phyloP scores from a whole-genome alignment of 164 flowering plant species.

The Vitis labrusca region DNA sequence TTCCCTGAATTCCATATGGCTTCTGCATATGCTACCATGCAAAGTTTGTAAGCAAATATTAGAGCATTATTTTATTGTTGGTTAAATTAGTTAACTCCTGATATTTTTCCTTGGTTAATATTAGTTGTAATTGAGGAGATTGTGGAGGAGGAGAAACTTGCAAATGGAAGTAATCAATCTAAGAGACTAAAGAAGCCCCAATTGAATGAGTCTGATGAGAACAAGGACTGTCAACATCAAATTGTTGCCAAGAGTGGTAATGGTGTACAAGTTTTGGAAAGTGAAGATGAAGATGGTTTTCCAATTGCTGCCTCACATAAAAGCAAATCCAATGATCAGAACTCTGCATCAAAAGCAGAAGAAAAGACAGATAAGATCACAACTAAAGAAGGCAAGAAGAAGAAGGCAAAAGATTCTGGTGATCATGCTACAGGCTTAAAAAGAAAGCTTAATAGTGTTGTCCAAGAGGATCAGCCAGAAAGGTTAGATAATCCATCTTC shows the following conservation, averaged over 20 bases:
- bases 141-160: conserved; percentile 63
- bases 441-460: conserved; percentile 42
- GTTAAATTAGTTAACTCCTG: neutral
- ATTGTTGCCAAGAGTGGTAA: conserved; percentile 39
- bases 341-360: conserved; percentile 19
- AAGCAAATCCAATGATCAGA: conserved; percentile 16
- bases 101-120: neutral
- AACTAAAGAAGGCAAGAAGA: conserved; percentile 31
- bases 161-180: conserved; percentile 26
- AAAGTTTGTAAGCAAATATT: too few relatives aligned
- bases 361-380: conserved; percentile 23
- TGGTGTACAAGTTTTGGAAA: conserved; percentile 40
- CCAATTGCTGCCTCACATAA: conserved; percentile 44
- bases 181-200: conserved; percentile 36
- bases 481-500: conserved; percentile 30
- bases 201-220: conserved; percentile 28
- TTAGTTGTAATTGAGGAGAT: conserved; percentile 93
- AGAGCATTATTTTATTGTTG: too few relatives aligned
- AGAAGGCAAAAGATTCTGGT: conserved; percentile 29
- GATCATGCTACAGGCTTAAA: conserved; percentile 28
- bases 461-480: conserved; percentile 35
- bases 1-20: too few relatives aligned
- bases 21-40: too few relatives aligned
- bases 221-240: conserved; percentile 31
- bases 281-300: conserved; percentile 98